Evolutionary conservation across 1,284 basidiomycete species (phyloP).

Genomic region (Paramarasmius palmivorus): DNA sequence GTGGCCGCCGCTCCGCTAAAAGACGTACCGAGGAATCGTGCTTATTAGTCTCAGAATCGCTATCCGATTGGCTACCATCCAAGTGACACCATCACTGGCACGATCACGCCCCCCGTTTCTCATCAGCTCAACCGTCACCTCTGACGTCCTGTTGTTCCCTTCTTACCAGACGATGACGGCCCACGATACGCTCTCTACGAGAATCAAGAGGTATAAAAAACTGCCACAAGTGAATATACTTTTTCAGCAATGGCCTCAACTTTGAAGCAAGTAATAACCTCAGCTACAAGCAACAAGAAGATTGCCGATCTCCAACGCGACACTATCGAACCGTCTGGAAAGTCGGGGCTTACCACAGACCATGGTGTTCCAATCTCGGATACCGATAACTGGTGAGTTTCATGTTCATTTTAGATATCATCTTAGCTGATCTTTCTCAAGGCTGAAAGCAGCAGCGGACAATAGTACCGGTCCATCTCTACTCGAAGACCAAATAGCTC

Average conservation of each 20-base stretch:
- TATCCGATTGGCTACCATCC: too few relatives aligned
- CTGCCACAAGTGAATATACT: neutral
- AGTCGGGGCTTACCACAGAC: slow-evolving; percentile 57
- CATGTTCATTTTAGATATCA: neutral
- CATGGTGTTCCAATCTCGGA: slow-evolving; percentile 59
- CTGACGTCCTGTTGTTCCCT: too few relatives aligned
- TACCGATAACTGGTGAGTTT: slow-evolving; percentile 63
- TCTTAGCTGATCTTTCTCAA: slow-evolving; percentile 21
- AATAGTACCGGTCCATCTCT: slow-evolving; percentile 50
- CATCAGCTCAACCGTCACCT: too few relatives aligned
- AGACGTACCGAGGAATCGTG: too few relatives aligned
- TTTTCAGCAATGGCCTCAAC: slow-evolving; percentile 3
- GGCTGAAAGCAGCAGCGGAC: slow-evolving; percentile 54
- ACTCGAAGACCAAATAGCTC: slow-evolving; percentile 66
- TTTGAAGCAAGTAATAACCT: slow-evolving; percentile 24
- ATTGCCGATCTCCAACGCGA: slow-evolving; percentile 46
- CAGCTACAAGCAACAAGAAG: slow-evolving; percentile 37
- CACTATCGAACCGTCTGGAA: slow-evolving; percentile 36
- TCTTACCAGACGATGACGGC: too few relatives aligned
- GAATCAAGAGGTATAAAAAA: too few relatives aligned
- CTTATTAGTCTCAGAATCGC: too few relatives aligned
- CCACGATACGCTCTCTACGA: too few relatives aligned
- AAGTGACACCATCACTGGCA: too few relatives aligned
- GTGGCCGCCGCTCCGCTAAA: too few relatives aligned
- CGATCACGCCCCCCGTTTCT: too few relatives aligned